Evolutionary conservation across 176 grass and related monocot species (phyloP).

Genomic region (Cenchrus americanus): DNA sequence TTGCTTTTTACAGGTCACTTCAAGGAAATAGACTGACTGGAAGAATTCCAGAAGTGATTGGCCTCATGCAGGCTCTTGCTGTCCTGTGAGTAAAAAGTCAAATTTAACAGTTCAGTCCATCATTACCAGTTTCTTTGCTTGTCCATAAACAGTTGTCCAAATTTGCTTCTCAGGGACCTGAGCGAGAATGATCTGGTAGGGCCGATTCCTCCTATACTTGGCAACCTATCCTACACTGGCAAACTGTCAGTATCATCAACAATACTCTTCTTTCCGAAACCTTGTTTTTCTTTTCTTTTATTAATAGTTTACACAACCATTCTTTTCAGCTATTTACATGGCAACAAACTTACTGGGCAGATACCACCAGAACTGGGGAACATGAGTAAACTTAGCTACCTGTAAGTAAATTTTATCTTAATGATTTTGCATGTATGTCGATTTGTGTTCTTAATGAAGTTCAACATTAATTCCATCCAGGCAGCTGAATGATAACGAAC

Average conservation of each 20-base stretch:
- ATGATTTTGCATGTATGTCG: not conserved
- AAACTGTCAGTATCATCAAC: slow-evolving; percentile 78
- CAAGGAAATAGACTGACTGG: slow-evolving; percentile 92
- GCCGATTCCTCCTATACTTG: slow-evolving; percentile 90
- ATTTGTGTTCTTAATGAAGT: not conserved
- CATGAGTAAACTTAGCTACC: slow-evolving; percentile 97
- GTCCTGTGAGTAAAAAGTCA: slow-evolving; percentile 77
- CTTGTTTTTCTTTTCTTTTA: slow-evolving; percentile 13
- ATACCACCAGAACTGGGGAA: slow-evolving; percentile 93
- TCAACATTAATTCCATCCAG: slow-evolving; percentile 47
- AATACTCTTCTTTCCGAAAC: not conserved
- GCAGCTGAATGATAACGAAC: slow-evolving; percentile 93
- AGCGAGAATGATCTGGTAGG: slow-evolving; percentile 92
- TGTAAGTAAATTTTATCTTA: slow-evolving; percentile 62
- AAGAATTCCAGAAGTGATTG: slow-evolving; percentile 98
- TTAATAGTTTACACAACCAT: not conserved
- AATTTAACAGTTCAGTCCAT: slow-evolving; percentile 21
- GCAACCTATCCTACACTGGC: slow-evolving; percentile 98
- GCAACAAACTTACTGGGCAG: slow-evolving; percentile 85
- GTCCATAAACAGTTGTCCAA: not conserved
- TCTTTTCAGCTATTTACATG: slow-evolving; percentile 83
- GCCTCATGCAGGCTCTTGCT: slow-evolving; percentile 99
- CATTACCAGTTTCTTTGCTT: not conserved
- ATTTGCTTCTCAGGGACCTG: slow-evolving; percentile 66
- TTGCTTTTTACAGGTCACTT: slow-evolving; percentile 71